These are phyloP conservation scores for Acer negundo DNA, from an alignment of 345 rosid genomes.

Conservation along the genomic window DNA sequence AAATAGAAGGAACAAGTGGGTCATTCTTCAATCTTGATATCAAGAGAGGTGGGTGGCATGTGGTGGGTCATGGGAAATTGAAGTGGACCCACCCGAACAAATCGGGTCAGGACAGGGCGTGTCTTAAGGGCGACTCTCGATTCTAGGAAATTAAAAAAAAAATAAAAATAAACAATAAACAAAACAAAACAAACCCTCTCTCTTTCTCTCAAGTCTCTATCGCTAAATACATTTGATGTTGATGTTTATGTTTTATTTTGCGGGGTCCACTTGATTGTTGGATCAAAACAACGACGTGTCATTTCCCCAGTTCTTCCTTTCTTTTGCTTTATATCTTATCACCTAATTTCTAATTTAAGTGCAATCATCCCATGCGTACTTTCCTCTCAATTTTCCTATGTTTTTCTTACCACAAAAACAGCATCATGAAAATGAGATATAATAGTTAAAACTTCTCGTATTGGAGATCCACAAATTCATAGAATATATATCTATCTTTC, in stretches of 20 bases:
- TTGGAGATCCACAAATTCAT: background rate
- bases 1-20: background rate
- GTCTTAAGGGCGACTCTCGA: conserved; percentile 54
- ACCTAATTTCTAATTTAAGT: background rate
- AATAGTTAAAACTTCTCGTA: background rate
- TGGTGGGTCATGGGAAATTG: conserved; percentile 45
- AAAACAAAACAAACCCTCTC: background rate
- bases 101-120: conserved; percentile 42
- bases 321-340: background rate
- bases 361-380: conserved; percentile 4
- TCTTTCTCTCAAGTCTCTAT: background rate
- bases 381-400: background rate
- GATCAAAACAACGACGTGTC: conserved; percentile 3
- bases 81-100: conserved; percentile 38
- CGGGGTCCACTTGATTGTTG: conserved; percentile 6
- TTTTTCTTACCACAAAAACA: background rate
- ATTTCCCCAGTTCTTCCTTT: background rate
- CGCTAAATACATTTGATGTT: conserved; percentile 11
- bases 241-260: background rate
- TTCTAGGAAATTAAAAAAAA: conserved; percentile 19
- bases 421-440: background rate
- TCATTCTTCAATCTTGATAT: background rate
- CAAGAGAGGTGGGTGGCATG: conserved; percentile 23
- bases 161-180: background rate
- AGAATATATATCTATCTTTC: no score